Base-by-base conservation (phyloP, 257 asterid species). In the Solanum lignicaule region DNA sequence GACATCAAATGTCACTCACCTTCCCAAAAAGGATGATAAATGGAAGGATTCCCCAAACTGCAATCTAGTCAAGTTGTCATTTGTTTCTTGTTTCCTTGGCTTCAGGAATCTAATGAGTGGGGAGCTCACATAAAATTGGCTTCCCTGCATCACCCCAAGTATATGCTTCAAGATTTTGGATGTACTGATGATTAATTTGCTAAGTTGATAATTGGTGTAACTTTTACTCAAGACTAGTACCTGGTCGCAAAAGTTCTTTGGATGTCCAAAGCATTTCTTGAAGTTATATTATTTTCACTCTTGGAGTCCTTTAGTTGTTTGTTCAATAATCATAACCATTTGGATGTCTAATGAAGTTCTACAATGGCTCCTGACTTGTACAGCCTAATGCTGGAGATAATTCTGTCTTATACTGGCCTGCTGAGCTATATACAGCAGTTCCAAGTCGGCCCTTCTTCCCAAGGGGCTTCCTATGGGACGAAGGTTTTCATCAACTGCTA, bases 401-500 rank as follows among this genome's bases (percentile, higher is more conserved):
- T 88, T 91, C 91, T 91, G 84, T 94, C 86, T 90, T 92, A 66
- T 96, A 97, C 91, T 96, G 99, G 99, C 99, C 99, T 84, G 98
- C 99, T 87, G 99, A 95, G 94, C 93, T 97, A 83, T 96, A 94
- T 90, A 93, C 99, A 74, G 98, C 99, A 87, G 99, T 97, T 90
- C 99, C 99, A 86, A 96, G 99, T 89, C 96, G 99, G 23, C 98
- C 99, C 86, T 96, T 97, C 91, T 97, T 97, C 74, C 99, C 99
- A 39, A 92, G 99, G 93, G 99, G 99, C 35, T 97, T 97, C 91
- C 88, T 97, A 86, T 97, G 99, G 99, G 99, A 97, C 92, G 99
- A 97, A 90, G 99, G 99, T 87, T 97, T 97, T 92, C 99, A 97
- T 92, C 99, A 97, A 91, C 94, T 97, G 86, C 83, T 96, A 66